Conservation (phyloP, 768 basidiomycete species). For the Lentinula sp. region DNA sequence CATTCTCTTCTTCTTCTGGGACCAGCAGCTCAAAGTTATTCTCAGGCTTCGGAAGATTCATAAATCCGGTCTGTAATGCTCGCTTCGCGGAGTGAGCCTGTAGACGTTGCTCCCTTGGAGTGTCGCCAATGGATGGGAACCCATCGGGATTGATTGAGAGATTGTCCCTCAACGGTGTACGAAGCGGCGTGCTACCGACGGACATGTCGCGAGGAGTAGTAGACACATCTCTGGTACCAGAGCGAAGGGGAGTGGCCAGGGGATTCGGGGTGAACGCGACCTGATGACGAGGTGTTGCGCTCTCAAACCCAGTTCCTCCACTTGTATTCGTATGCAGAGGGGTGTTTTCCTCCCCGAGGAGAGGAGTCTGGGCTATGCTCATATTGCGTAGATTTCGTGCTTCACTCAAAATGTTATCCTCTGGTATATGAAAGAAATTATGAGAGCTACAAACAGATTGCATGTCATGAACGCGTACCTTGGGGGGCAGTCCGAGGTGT, state of each 20-base stretch:
- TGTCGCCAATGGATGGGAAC: slow-evolving; percentile 49
- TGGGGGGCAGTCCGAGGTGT: slow-evolving; percentile 94
- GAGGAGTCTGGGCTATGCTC: slow-evolving; percentile 86
- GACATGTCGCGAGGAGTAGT: slow-evolving; percentile 47
- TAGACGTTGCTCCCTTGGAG: slow-evolving; percentile 72
- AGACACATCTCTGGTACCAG: slow-evolving; percentile 37
- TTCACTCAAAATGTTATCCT: slow-evolving; percentile 92
- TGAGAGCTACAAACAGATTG: not conserved
- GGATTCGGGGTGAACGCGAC: slow-evolving; percentile 95
- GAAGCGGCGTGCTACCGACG: slow-evolving; percentile 68
- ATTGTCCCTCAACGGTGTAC: slow-evolving; percentile 92
- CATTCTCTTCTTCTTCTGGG: slow-evolving; percentile 81
- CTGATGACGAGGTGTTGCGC: slow-evolving; percentile 90
- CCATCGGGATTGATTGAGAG: slow-evolving; percentile 81
- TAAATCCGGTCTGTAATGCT: slow-evolving; percentile 76
- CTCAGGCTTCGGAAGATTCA: slow-evolving; percentile 83
- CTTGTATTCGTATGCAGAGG: slow-evolving; percentile 70
- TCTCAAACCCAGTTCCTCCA: slow-evolving; percentile 90
- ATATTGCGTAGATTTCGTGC: slow-evolving; percentile 94
- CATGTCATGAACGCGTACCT: slow-evolving; percentile 46
- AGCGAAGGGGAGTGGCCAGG: slow-evolving; percentile 75
- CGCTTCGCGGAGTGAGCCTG: slow-evolving; percentile 62
- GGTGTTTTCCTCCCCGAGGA: slow-evolving; percentile 97
- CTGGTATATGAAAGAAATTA: slow-evolving; percentile 34
- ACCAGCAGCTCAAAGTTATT: slow-evolving; percentile 96